Evolutionary conservation across 2,329 filamentous ascomycete species (phyloP).

Genomic region (Thielaviopsis musarum): DNA sequence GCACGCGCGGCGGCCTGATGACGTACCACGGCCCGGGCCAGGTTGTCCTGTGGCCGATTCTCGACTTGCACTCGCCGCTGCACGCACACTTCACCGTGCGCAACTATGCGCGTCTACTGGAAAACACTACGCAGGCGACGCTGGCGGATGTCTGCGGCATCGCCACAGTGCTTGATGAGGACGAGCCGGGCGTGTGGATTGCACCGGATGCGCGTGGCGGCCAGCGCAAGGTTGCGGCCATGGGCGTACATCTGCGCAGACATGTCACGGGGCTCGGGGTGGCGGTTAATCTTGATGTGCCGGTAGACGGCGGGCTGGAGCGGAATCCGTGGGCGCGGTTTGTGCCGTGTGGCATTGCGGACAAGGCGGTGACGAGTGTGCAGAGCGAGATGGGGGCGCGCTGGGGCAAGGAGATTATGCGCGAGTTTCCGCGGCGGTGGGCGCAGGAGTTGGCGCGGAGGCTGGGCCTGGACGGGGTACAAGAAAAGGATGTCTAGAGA

Average conservation of each 20-base stretch:
- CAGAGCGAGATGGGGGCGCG: conserved; percentile 28
- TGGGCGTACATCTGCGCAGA: conserved; percentile 80
- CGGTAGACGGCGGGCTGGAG: conserved; percentile 24
- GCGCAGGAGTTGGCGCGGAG: conserved; percentile 7
- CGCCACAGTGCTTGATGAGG: conserved; percentile 39
- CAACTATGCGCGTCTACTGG: conserved; percentile 62
- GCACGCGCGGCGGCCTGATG: conserved; percentile 72
- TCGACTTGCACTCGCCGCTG: conserved; percentile 51
- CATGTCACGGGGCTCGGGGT: conserved; percentile 75
- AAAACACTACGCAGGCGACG: conserved; percentile 54
- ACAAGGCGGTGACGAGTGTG: conserved; percentile 63
- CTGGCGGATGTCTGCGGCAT: conserved; percentile 42
- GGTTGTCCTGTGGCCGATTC: conserved; percentile 75
- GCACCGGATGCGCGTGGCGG: conserved; percentile 13
- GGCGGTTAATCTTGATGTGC: conserved; percentile 58
- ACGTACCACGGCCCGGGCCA: conserved; percentile 95
- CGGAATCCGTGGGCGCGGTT: conserved; percentile 50
- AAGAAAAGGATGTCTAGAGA: conserved; percentile 14
- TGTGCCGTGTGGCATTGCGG: conserved; percentile 75
- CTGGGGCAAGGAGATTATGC: not conserved
- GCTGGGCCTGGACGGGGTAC: not conserved
- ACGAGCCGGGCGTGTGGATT: conserved; percentile 78
- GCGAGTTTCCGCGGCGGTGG: conserved; percentile 5
- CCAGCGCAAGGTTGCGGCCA: conserved; percentile 61
- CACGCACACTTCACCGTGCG: conserved; percentile 49